Evolutionary conservation across 345 rosid species (phyloP).

Genomic region (Linum tenue): DNA sequence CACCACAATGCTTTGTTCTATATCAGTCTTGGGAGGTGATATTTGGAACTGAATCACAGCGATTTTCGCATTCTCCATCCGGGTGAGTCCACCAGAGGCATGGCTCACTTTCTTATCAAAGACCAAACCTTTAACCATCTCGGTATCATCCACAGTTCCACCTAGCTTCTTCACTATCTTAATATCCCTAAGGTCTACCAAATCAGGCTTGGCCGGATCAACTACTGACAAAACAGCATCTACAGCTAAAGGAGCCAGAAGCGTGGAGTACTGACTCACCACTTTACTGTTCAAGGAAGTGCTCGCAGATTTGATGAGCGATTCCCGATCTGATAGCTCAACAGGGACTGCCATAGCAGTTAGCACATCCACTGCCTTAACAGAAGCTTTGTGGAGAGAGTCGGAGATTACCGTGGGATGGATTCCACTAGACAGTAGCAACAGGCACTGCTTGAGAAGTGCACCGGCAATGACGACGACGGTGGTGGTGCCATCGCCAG

Average conservation of each 20-base stretch:
- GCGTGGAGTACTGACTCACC: slow-evolving; percentile 85
- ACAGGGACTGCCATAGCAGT: slow-evolving; percentile 92
- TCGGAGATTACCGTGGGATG: slow-evolving; percentile 97
- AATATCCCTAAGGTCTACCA: slow-evolving; percentile 86
- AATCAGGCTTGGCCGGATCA: slow-evolving; percentile 68
- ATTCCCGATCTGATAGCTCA: slow-evolving; percentile 75
- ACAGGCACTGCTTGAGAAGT: slow-evolving; percentile 61
- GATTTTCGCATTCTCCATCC: slow-evolving; percentile 83
- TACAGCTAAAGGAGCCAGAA: slow-evolving; percentile 90
- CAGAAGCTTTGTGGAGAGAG: slow-evolving; percentile 66
- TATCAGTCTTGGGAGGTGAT: slow-evolving; percentile 91
- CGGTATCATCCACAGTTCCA: slow-evolving; percentile 96
- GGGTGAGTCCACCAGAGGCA: slow-evolving; percentile 77
- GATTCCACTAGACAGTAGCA: slow-evolving; percentile 63
- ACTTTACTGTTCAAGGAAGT: slow-evolving; percentile 96
- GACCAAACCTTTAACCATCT: slow-evolving; percentile 75
- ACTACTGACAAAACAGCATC: slow-evolving; percentile 75
- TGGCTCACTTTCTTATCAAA: slow-evolving; percentile 92
- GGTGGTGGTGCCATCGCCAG: slow-evolving; percentile 97
- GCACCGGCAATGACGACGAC: slow-evolving; percentile 97
- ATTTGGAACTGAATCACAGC: slow-evolving; percentile 98
- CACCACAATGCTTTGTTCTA: slow-evolving; percentile 93
- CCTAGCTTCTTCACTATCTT: slow-evolving; percentile 96
- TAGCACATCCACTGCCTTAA: slow-evolving; percentile 65
- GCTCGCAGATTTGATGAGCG: slow-evolving; percentile 72